phyloP scores from a whole-genome alignment of 192 early-diverging fungal genomes.

The Coemansia sp. region DNA sequence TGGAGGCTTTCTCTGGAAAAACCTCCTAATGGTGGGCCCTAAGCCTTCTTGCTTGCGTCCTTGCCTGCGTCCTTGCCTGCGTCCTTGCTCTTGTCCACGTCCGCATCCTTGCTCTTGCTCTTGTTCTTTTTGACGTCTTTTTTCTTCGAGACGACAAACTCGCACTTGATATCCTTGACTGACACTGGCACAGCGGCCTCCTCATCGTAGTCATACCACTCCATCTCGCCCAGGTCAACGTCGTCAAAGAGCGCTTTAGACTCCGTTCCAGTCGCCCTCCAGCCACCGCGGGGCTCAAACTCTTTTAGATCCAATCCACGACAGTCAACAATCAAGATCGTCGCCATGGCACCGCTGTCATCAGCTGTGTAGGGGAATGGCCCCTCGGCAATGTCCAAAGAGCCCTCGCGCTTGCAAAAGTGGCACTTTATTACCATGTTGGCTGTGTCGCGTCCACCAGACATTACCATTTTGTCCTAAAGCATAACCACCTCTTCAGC shows the following conservation, averaged over 20 bases:
- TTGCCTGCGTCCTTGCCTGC: background rate
- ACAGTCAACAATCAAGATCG: conserved; percentile 72
- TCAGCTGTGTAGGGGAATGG: conserved; percentile 45
- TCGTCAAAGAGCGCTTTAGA: conserved; percentile 68
- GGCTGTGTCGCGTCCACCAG: conserved; percentile 74
- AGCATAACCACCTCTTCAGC: background rate
- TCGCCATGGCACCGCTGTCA: conserved; percentile 60
- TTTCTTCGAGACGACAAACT: conserved; percentile 22
- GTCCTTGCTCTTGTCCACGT: background rate
- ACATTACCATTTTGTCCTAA: conserved; percentile 61
- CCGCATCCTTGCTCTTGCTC: background rate
- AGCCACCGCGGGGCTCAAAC: conserved; percentile 65
- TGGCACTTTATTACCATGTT: conserved; percentile 91
- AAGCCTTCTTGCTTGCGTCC: background rate
- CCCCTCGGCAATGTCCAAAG: conserved; percentile 48
- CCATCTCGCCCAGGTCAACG: conserved; percentile 73
- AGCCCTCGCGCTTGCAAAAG: conserved; percentile 78
- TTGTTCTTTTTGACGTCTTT: background rate
- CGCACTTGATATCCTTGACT: conserved; percentile 29
- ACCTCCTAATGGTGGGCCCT: background rate
- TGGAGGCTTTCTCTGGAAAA: too few relatives aligned
- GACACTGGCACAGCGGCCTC: conserved; percentile 41
- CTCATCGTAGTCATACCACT: conserved; percentile 93
- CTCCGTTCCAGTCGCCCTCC: conserved; percentile 68
- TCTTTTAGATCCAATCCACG: conserved; percentile 80